These are phyloP conservation scores for Saccharomycopsis sp. DNA, from an alignment of 805 yeast species.

Conservation along the genomic window DNA sequence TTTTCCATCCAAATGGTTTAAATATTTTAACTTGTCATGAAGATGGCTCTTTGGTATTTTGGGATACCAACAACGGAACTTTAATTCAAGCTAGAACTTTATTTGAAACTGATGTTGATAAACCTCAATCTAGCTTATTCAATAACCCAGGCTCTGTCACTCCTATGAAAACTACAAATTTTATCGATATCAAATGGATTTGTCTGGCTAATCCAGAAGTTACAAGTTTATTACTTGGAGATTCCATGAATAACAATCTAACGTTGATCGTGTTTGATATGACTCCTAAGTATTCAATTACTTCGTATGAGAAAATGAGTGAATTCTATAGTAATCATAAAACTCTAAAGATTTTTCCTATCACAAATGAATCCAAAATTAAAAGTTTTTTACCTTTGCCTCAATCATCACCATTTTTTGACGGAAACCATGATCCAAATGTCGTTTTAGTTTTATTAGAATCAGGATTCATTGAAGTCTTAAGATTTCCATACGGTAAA, in stretches of 20 bases:
- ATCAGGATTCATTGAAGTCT: conserved; percentile 54
- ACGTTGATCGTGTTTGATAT: conserved; percentile 65
- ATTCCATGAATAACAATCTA: conserved; percentile 35
- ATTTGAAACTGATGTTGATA: conserved; percentile 54
- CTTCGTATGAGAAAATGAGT: conserved; percentile 79
- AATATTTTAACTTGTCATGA: conserved; percentile 70
- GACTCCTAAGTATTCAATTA: conserved; percentile 68
- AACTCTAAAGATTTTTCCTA: conserved; percentile 45
- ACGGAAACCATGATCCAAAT: conserved; percentile 71
- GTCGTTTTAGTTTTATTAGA: conserved; percentile 47
- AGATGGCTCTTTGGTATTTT: conserved; percentile 80
- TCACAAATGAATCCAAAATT: conserved; percentile 36
- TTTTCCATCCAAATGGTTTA: conserved; percentile 90
- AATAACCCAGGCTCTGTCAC: conserved; percentile 18
- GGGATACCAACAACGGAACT: conserved; percentile 82
- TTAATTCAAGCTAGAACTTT: conserved; percentile 65
- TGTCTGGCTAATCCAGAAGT: conserved; percentile 72
- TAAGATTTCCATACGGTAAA: conserved; percentile 47
- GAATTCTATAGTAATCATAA: conserved; percentile 56
- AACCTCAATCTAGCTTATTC: conserved; percentile 28
- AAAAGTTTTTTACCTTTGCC: conserved; percentile 45
- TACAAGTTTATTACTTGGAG: conserved; percentile 64
- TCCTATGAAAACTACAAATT: conserved; percentile 27
- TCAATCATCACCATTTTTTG: conserved; percentile 60
- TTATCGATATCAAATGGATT: conserved; percentile 61